Base-by-base conservation (phyloP, 208 protist species). In the Strigomonas galati region DNA sequence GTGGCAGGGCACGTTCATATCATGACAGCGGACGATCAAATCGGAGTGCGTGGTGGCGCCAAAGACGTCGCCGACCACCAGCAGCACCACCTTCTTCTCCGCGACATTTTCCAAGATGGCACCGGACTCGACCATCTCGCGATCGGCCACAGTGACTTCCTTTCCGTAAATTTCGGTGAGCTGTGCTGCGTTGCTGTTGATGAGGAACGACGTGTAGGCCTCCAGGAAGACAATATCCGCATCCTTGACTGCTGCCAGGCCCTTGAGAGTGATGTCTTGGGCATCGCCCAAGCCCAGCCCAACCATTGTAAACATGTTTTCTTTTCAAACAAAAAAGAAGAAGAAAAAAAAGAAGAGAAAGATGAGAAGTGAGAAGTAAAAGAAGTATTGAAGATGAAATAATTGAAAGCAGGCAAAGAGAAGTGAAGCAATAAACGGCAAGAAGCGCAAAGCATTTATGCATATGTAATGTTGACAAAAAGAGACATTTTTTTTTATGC, bases 21-120 rank as follows among this genome's bases (percentile, higher is more conserved):
- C 72, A 35, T 91, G 71, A 21, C 98, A 99, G 14, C 99, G 82
- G 23, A 99, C 70, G 12, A 99, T 79, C 31, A 99, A 82, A 73
- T 99, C 99, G 0, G 93, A 96, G 71, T 99, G 99, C 1, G 99
- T 99, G 0, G 99, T 99, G 0, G 99, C 99, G 10, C 97, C 93
- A 84, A 99, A 99, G 21, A 98, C 97, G 75, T 99, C 98, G 35
- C 99, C 99, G 30, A 99, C 99, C 24, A 99, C 98, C 5, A 99
- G 92, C 6, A 99, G 83, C 3, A 95, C 95, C 7, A 99, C 91
- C 24, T 95, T 87, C 57, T 98, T 91, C 21, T 69, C 72, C 19
- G 78, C 69, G 1, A 97, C 94, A 5, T 95, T 74, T 0, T 93
- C 73, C 23, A 99, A 74, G 0, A 99, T 97, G 7, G 66, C 84